phyloP scores from a whole-genome alignment of 805 yeast genomes.

The Metschnikowia baotianmanensis region DNA sequence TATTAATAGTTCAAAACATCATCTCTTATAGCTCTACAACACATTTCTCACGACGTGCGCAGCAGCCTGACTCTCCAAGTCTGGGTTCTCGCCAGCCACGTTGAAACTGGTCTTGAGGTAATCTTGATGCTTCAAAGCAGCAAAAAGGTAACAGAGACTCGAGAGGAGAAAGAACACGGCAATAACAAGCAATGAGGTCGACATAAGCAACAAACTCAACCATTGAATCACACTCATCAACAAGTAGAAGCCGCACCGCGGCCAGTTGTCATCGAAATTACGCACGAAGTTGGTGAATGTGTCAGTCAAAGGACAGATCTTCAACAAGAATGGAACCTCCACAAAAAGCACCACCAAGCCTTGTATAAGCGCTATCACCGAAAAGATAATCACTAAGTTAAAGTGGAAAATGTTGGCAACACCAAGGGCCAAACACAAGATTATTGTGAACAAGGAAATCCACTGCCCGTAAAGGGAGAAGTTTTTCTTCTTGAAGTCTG shows the following conservation, averaged over 20 bases:
- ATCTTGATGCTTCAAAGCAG: slow-evolving; percentile 79
- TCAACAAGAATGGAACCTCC: slow-evolving; percentile 86
- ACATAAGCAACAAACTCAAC: slow-evolving; percentile 64
- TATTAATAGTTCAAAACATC: too few species aligned
- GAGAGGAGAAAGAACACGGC: slow-evolving; percentile 76
- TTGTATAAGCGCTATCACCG: slow-evolving; percentile 71
- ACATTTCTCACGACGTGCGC: slow-evolving; percentile 45
- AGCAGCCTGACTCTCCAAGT: slow-evolving; percentile 42
- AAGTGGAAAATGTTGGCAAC: slow-evolving; percentile 89
- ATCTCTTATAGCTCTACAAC: slow-evolving; percentile 20
- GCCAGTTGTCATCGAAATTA: slow-evolving; percentile 82
- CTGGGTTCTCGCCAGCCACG: slow-evolving; percentile 53
- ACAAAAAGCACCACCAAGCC: slow-evolving; percentile 81
- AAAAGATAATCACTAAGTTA: slow-evolving; percentile 76
- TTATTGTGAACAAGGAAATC: slow-evolving; percentile 76
- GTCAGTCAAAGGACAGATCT: slow-evolving; percentile 90
- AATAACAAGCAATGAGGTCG: slow-evolving; percentile 78
- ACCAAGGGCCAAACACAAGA: slow-evolving; percentile 87
- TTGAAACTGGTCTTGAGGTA: slow-evolving; percentile 67
- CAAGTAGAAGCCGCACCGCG: slow-evolving; percentile 79
- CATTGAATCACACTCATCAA: slow-evolving; percentile 79
- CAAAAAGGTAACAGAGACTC: slow-evolving; percentile 68
- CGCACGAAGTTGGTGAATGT: slow-evolving; percentile 69
- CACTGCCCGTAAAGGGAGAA: slow-evolving; percentile 49
- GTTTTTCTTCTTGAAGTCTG: slow-evolving; percentile 43